Evolutionary conservation across 2,329 filamentous ascomycete species (phyloP), one percentile per base, ranked within the genome.

Genomic region (Ceratocystis colombiana): DNA sequence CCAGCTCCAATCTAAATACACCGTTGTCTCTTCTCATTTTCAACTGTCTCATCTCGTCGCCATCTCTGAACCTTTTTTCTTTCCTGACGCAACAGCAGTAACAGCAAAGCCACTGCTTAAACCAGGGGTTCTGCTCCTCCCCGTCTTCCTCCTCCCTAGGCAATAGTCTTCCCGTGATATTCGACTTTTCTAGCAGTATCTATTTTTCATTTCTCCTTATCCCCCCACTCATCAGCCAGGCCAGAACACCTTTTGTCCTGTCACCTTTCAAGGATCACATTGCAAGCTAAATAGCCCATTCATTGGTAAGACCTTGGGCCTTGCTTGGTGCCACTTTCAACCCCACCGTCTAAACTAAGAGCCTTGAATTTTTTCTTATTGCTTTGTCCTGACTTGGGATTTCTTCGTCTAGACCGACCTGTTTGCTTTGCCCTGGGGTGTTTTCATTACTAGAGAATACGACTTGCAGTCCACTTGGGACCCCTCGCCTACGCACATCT

Each of bases 311-410:
- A 55, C 22, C 22, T 55, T 48, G 45, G 44, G 44, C 45, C 33
- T 37, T 22, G 50, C 50, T 55, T 55, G 25, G 61, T 45, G 25
- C 61, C 61, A 62, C 61, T 62, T 64, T 64, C 45, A 64, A 57
- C 62, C 48, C 62, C 62, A 64, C 62, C 37, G 62, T 28, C 62
- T 57, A 37, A 53, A 55, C 44, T 46, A 62, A 28, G 61, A 62
- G n/a, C 57, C 44, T 46, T n/a, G 5, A 30, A 28, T 46, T 62
- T 62, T 62, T 46, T 62, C 25, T 46, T 62, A n/a, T n/a, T 17
- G 33, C n/a, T 37, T 37, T 37, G 28, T 59, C 53, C 15, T 59
- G 20, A 61, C 22, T 37, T 15, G 17, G 30, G 2, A 12, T 41
- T 45, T 62, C 44, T 45, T 12, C 37, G 5, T 61, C 30, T 53